Conservation (phyloP, 495 filamentous ascomycete species). For the Lasiosphaeria hispida region DNA sequence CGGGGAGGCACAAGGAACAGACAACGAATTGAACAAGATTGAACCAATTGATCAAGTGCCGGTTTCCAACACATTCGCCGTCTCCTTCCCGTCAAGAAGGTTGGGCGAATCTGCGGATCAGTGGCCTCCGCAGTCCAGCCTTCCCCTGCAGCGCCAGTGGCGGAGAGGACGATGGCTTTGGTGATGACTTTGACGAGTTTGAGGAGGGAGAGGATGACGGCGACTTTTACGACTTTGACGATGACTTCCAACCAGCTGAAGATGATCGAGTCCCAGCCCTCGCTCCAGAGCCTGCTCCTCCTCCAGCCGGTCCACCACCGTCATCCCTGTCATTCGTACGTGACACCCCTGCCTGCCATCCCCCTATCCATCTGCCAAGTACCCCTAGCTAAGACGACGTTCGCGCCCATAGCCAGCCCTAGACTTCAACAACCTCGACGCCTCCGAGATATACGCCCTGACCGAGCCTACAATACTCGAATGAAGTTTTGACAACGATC, state of each 20-base stretch:
- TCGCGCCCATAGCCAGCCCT: slow-evolving; percentile 56
- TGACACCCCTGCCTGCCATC: slow-evolving; percentile 12
- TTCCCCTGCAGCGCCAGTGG: neutral
- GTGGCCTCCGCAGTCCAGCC: slow-evolving; percentile 7
- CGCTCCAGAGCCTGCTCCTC: slow-evolving; percentile 32
- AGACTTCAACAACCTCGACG: slow-evolving; percentile 63
- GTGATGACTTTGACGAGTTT: slow-evolving; percentile 96
- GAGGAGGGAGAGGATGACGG: slow-evolving; percentile 73
- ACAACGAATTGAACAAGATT: too few species aligned
- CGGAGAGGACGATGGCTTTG: slow-evolving; percentile 46
- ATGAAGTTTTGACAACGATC: too few species aligned
- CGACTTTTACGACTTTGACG: slow-evolving; percentile 87
- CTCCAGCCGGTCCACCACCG: slow-evolving; percentile 24
- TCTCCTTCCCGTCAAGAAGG: too few species aligned
- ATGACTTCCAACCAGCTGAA: slow-evolving; percentile 70
- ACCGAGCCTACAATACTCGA: too few species aligned
- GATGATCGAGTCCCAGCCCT: slow-evolving; percentile 46
- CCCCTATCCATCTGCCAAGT: neutral
- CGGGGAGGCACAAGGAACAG: too few species aligned
- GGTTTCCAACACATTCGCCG: too few species aligned
- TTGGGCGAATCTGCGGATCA: too few species aligned
- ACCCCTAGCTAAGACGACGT: slow-evolving; percentile 6
- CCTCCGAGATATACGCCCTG: slow-evolving; percentile 49
- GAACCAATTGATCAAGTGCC: too few species aligned
- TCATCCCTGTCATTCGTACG: slow-evolving; percentile 49